Conservation (phyloP, 148 eudicot species). For the Selenicereus undatus region DNA sequence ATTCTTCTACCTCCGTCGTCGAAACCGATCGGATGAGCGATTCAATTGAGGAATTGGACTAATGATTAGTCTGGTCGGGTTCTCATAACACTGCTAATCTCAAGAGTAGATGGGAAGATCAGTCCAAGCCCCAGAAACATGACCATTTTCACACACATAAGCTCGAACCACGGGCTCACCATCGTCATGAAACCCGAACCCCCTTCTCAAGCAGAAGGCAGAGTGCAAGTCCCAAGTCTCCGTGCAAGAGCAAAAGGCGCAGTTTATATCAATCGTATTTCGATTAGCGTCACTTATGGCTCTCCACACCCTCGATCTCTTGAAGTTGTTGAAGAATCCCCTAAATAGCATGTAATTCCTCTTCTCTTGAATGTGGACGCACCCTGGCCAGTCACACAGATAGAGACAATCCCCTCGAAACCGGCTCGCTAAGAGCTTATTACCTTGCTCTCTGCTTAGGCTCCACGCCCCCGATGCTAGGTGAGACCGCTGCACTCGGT, state of each 20-base stretch:
- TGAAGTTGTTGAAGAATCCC: slow-evolving; percentile 83
- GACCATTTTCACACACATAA: slow-evolving; percentile 94
- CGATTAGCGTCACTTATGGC: slow-evolving; percentile 75
- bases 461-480: slow-evolving; percentile 71
- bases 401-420: slow-evolving; percentile 76
- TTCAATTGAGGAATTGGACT: too few species aligned
- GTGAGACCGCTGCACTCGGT: slow-evolving; percentile 47
- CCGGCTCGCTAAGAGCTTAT: slow-evolving; percentile 69
- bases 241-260: slow-evolving; percentile 68
- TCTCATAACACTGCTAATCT: neutral
- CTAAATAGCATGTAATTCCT: slow-evolving; percentile 82
- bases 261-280: slow-evolving; percentile 48
- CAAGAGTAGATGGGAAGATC: slow-evolving; percentile 70
- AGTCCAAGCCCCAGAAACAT: slow-evolving; percentile 99
- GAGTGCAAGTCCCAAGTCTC: slow-evolving; percentile 88
- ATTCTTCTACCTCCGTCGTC: neutral
- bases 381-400: slow-evolving; percentile 95
- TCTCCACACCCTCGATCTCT: slow-evolving; percentile 78
- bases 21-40: neutral
- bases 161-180: slow-evolving; percentile 95
- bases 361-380: slow-evolving; percentile 72
- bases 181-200: slow-evolving; percentile 83
- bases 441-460: slow-evolving; percentile 80
- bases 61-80: too few species aligned
- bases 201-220: slow-evolving; percentile 83